A percentile compares a stretch with the other conserved stretches of the same genome.
Evolutionary conservation across 192 early-diverging fungal genomes (phyloP).

Genomic region (Thoreauomyces humboldtii): DNA sequence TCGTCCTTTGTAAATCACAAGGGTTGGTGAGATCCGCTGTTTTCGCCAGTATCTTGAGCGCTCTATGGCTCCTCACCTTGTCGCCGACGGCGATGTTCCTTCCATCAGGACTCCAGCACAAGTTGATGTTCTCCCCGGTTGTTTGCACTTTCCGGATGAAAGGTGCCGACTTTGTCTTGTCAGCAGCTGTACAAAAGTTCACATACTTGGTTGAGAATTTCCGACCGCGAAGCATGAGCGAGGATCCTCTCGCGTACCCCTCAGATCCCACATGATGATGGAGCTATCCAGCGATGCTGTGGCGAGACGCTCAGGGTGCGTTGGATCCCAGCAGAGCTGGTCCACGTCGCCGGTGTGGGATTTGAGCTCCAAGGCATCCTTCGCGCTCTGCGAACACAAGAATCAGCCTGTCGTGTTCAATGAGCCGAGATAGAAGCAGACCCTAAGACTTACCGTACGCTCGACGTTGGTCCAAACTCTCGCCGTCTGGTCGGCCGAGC

Average conservation of each 20-base stretch:
- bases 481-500: constrained; percentile 73
- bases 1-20: constrained; percentile 56
- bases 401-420: constrained; percentile 2
- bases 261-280: constrained; percentile 77
- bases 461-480: constrained; percentile 64
- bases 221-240: not conserved
- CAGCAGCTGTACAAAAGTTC: not conserved
- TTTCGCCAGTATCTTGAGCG: not conserved
- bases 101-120: constrained; percentile 80
- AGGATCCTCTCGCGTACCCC: constrained; percentile 45
- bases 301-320: constrained; percentile 64
- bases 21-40: not conserved
- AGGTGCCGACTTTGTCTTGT: constrained; percentile 49
- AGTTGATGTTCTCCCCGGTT: constrained; percentile 80
- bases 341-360: constrained; percentile 78
- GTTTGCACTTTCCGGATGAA: constrained; percentile 58
- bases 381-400: constrained; percentile 33
- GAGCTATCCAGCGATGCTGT: constrained; percentile 78
- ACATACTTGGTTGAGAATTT: not conserved
- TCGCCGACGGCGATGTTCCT: constrained; percentile 76
- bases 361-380: constrained; percentile 61
- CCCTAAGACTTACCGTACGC: constrained; percentile 42
- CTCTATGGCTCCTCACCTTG: constrained; percentile 47
- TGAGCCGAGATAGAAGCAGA: not conserved
- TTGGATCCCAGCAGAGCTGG: constrained; percentile 78